Evolutionary conservation across 345 rosid genomes (phyloP).

Genomic region (Camelina neglecta): DNA sequence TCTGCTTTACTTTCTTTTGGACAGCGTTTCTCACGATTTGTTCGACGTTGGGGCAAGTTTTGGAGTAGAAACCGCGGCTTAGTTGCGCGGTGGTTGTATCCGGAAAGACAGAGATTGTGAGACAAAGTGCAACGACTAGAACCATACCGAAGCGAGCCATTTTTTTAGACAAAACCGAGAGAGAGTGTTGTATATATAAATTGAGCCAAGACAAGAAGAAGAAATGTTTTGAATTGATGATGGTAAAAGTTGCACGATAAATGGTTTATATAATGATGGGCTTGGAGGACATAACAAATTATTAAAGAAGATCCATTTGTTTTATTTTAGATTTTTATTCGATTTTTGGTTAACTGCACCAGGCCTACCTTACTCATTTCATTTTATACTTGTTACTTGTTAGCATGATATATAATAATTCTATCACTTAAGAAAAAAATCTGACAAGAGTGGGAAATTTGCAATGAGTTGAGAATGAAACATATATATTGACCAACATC

Average conservation of each 20-base stretch:
- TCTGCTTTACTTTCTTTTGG: slow-evolving; percentile 52
- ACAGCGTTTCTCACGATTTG: slow-evolving; percentile 62
- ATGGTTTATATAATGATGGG: slow-evolving; percentile 35
- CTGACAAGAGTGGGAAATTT: slow-evolving; percentile 8
- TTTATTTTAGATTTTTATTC: slow-evolving; percentile 27
- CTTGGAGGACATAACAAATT: neutral
- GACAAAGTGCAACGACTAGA: slow-evolving; percentile 40
- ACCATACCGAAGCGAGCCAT: slow-evolving; percentile 43
- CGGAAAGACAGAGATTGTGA: slow-evolving; percentile 50
- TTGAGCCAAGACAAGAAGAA: slow-evolving; percentile 24
- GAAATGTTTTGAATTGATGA: slow-evolving; percentile 30
- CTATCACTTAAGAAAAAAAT: neutral
- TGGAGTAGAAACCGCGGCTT: slow-evolving; percentile 57
- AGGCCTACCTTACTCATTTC: slow-evolving; percentile 3
- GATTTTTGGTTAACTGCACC: slow-evolving; percentile 22
- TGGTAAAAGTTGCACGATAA: slow-evolving; percentile 33
- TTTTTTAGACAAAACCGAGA: neutral
- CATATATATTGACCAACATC: slow-evolving; percentile 1
- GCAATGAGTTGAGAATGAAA: slow-evolving; percentile 5
- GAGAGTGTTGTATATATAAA: neutral
- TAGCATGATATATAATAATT: slow-evolving; percentile 7
- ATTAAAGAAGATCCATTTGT: slow-evolving; percentile 24
- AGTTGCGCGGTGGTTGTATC: slow-evolving; percentile 56
- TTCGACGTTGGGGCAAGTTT: slow-evolving; percentile 69
- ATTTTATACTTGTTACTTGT: slow-evolving; percentile 7